These are phyloP conservation scores for Paulinella micropora DNA, from an alignment of 78 protist genomes.

Conservation along the genomic window DNA sequence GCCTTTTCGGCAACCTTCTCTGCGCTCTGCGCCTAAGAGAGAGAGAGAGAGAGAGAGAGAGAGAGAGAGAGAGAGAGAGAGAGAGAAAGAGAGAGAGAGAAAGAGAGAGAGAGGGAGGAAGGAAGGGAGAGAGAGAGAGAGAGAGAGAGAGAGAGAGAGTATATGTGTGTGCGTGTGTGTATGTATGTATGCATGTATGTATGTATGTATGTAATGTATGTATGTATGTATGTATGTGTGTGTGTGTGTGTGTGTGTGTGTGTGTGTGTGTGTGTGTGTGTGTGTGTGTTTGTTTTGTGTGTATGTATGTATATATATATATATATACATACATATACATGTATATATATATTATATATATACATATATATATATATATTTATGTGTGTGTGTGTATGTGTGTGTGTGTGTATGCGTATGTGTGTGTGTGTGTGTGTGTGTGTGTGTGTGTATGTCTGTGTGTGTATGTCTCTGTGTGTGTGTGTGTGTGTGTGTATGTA, in stretches of 20 bases:
- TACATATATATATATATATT: neutral
- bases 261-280: neutral
- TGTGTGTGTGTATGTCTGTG: too few relatives aligned
- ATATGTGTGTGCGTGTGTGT: neutral
- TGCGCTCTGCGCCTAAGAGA: too few relatives aligned
- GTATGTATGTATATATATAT: neutral
- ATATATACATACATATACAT: neutral
- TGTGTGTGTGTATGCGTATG: neutral
- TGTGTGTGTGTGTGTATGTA: too few relatives aligned
- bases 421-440: too few relatives aligned
- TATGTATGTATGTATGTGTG: neutral
- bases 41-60: slow-evolving; percentile 7
- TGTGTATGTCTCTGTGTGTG: too few relatives aligned
- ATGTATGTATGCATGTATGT: neutral
- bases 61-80: neutral
- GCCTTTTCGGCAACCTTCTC: too few relatives aligned
- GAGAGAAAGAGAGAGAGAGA: neutral
- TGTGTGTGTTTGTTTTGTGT: neutral
- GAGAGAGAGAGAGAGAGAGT: neutral
- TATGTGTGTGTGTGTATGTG: neutral
- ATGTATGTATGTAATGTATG: neutral
- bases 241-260: neutral
- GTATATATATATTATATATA: neutral
- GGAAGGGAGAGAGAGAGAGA: neutral
- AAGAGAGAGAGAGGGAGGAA: neutral